Percentiles rank a stretch among this genome's conserved stretches.
phyloP scores from a whole-genome alignment of 169 alveolate genomes.

The Plasmodium ovale region DNA sequence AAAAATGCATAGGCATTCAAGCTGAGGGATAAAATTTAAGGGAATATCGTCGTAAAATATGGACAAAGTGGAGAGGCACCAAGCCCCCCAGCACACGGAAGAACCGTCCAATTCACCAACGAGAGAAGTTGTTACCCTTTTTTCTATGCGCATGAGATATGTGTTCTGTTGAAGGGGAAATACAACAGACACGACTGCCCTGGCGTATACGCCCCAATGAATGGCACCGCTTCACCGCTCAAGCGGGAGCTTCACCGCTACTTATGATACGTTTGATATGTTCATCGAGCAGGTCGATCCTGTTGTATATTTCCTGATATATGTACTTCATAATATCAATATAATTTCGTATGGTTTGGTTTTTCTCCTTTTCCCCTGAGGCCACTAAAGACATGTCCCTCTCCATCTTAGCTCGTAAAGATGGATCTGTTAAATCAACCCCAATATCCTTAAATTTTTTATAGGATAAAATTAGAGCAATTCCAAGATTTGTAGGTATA shows the following conservation, averaged over 20 bases:
- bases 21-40: too few species aligned
- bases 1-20: too few species aligned
- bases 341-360: constrained; percentile 60
- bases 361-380: constrained; percentile 85
- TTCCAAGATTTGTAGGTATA: constrained; percentile 68
- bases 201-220: too few species aligned
- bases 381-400: constrained; percentile 92
- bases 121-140: too few species aligned
- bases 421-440: constrained; percentile 89
- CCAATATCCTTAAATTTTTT: constrained; percentile 79
- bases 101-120: too few species aligned
- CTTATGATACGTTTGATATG: constrained; percentile 13
- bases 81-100: too few species aligned
- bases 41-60: too few species aligned
- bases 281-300: constrained; percentile 61
- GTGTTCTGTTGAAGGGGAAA: too few species aligned
- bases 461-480: constrained; percentile 79
- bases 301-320: constrained; percentile 70
- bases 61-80: too few species aligned
- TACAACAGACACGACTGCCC: too few species aligned
- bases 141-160: too few species aligned
- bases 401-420: constrained; percentile 94
- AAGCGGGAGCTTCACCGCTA: constrained; percentile 1
- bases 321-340: constrained; percentile 73
- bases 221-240: too few species aligned